Evolutionary conservation across 164 flowering plant genomes (phyloP).

Genomic region (Nelumbo lutea): DNA sequence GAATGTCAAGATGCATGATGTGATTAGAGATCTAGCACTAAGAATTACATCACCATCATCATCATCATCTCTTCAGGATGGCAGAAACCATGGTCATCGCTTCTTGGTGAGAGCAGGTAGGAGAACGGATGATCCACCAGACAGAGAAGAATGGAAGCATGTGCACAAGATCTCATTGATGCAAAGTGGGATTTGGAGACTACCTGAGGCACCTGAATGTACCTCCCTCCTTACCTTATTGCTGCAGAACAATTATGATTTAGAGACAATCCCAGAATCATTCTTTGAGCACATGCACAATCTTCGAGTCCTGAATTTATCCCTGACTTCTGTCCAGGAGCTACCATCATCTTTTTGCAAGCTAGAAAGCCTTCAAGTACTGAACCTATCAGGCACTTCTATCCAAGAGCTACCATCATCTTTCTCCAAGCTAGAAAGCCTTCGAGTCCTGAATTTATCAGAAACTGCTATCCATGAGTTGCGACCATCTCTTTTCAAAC

Average conservation of each 20-base stretch:
- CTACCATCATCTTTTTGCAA: too few species aligned
- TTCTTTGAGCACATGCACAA: too few species aligned
- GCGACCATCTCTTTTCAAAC: too few species aligned
- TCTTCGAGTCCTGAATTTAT: too few species aligned
- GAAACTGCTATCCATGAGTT: too few species aligned
- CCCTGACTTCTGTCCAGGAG: too few species aligned
- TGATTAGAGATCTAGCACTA: slow-evolving; percentile 4
- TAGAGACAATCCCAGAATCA: too few species aligned
- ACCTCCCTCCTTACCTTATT: neutral
- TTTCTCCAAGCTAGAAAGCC: too few species aligned
- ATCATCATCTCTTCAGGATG: neutral
- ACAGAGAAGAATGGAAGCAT: neutral
- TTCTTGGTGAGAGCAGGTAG: neutral
- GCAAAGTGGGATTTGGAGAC: neutral
- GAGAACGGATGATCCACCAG: neutral
- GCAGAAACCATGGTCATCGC: neutral
- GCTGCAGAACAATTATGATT: neutral
- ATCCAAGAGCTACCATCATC: too few species aligned
- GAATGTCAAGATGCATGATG: slow-evolving; percentile 1
- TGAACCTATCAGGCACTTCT: too few species aligned
- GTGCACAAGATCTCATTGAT: neutral
- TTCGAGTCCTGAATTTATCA: too few species aligned
- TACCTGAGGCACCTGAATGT: neutral
- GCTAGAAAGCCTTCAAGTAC: too few species aligned
- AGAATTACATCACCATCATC: neutral